Conservation (phyloP, 2,329 filamentous ascomycete species). For the Endothia cerciana region DNA sequence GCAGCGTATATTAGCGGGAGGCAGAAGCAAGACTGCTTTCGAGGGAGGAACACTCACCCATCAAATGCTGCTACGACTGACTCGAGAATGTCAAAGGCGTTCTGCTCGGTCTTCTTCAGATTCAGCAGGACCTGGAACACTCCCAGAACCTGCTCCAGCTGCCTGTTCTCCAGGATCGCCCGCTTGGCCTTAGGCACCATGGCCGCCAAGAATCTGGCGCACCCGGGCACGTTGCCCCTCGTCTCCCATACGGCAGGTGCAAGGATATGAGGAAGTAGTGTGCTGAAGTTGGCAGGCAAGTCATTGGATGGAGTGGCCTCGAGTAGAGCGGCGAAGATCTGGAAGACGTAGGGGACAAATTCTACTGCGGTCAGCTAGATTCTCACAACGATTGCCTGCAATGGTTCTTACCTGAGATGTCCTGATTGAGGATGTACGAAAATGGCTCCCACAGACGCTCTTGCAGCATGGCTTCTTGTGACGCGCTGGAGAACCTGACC, state of each 20-base stretch:
- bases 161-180: slow-evolving; percentile 75
- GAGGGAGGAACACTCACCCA: slow-evolving; percentile 54
- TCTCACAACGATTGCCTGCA: not conserved
- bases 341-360: slow-evolving; percentile 96
- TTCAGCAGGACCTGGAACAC: slow-evolving; percentile 91
- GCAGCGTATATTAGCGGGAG: slow-evolving; percentile 12
- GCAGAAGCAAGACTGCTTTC: not conserved
- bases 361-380: slow-evolving; percentile 54
- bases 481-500: slow-evolving; percentile 70
- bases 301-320: slow-evolving; percentile 82
- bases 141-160: slow-evolving; percentile 85
- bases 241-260: slow-evolving; percentile 87
- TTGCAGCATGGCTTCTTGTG: slow-evolving; percentile 75
- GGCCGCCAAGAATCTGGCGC: slow-evolving; percentile 81
- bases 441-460: slow-evolving; percentile 83
- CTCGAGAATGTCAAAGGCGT: slow-evolving; percentile 90
- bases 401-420: slow-evolving; percentile 69
- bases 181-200: slow-evolving; percentile 79
- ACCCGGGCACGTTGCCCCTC: slow-evolving; percentile 88
- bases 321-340: slow-evolving; percentile 87
- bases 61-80: slow-evolving; percentile 75
- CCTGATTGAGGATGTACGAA: slow-evolving; percentile 75
- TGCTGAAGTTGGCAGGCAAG: slow-evolving; percentile 79
- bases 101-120: slow-evolving; percentile 80
- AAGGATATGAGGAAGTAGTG: slow-evolving; percentile 77